Percentiles rank a stretch among this genome's conserved stretches.
Conservation (phyloP, 805 yeast species). For the Pichia exigua region DNA sequence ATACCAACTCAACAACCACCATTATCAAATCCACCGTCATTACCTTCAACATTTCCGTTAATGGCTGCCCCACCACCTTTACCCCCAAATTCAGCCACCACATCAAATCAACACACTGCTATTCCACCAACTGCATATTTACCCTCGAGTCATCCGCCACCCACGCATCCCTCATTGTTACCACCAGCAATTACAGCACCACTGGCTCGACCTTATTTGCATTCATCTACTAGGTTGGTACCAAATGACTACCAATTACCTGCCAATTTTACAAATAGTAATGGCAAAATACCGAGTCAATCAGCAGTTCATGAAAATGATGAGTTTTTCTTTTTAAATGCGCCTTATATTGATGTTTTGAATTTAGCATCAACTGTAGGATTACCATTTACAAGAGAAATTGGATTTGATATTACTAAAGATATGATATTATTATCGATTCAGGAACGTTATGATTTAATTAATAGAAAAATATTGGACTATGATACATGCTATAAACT, state of each 20-base stretch:
- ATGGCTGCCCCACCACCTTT: not conserved
- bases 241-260: not conserved
- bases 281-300: not conserved
- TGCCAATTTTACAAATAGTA: not conserved
- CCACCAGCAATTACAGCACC: constrained; percentile 2
- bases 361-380: constrained; percentile 15
- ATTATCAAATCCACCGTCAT: too few relatives aligned
- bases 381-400: constrained; percentile 21
- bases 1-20: too few relatives aligned
- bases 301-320: constrained; percentile 8
- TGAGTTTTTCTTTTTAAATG: constrained; percentile 10
- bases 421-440: constrained; percentile 4
- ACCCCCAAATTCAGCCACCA: not conserved
- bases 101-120: not conserved
- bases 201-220: constrained; percentile 7
- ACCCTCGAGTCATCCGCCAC: not conserved
- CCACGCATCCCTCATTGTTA: not conserved
- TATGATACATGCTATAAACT: constrained; percentile 37
- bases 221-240: not conserved
- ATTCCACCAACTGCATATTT: not conserved
- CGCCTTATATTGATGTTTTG: constrained; percentile 15
- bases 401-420: constrained; percentile 16
- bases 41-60: not conserved
- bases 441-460: constrained; percentile 14
- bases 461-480: constrained; percentile 36